Base-by-base conservation (phyloP, 2,329 filamentous ascomycete species). In the Paramyrothecium sp. region DNA sequence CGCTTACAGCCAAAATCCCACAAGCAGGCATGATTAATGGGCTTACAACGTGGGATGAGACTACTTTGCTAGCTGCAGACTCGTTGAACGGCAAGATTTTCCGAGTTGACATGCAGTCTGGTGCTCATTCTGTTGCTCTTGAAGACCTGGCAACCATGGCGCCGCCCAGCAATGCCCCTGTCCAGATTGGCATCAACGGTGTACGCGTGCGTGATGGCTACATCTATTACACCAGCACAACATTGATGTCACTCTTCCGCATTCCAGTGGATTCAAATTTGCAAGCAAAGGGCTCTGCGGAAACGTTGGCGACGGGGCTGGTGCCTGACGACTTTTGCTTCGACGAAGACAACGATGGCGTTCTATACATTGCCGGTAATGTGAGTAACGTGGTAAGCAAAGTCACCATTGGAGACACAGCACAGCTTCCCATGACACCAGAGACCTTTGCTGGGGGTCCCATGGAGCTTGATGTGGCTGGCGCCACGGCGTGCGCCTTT, bases 171-270 rank as follows among this genome's bases (percentile, higher is more conserved):
- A 49, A 54, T 3, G 56, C 62, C 11, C 53, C 57, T 12, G 56
- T 61, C 17, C 57, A 54, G 7, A 51, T 63, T 22, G 58, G 56
- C 30, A 59, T 65, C 56, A 67, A 67, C 54, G 56, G 62, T 16
- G 56, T 65, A 56, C 61, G 63, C 12, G 60, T 60, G 19, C 62
- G 63, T 60, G 56, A 65, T 56, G 54, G 58, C 49, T 56, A 59
- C 56, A 44, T 63, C 51, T 61, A 60, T 61, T 53, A 58, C 57
- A 54, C 61, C 54, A 60, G 58, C 54, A 57, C 63, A 38, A 53
- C 55, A 51, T 58, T 61, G 49, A 52, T 57, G 59, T 54, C 61
- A 20, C 46, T 63, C 10, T 65, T 58, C 23, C 58, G 59, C 21
- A 30, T 67, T 17, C 58, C 54, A 3, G 57, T 65, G 2, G 58